Base-by-base conservation (phyloP, 768 basidiomycete genomes). In the Inosperma sp. region DNA sequence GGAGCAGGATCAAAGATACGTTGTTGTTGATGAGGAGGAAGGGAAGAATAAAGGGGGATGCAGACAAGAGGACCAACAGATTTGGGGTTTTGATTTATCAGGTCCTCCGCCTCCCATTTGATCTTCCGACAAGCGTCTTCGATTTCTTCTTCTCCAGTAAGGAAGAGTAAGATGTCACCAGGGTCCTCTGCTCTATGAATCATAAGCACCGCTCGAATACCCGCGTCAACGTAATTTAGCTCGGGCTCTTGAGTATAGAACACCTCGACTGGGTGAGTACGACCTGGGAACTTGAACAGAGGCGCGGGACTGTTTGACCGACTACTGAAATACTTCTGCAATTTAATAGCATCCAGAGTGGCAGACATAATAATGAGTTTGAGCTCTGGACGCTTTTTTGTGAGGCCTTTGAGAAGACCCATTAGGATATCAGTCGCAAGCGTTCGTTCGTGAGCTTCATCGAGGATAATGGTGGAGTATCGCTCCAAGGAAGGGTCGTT, bases 361-460 rank as follows among this genome's bases (percentile, higher is more conserved):
- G 95, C 95, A 33, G 88, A 92, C 95, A 99, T 99, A 75, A 99
- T 72, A 54, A 99, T 94, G 66, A 98, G 85, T 73, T 96, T 98
- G 57, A 99, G 82, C 66, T 99, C 95, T 1, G 78, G 55, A 30
- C 95, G 83, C 55, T 79, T 80, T 63, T 83, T 85, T 3, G 88
- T 88, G 23, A 99, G 79, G 36, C 75, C 68, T 70, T 98, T 99
- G 25, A 97, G 77, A 7, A 99, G 76, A 55, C 95, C 93, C 94
- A 99, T 99, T 30, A 99, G 83, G 61, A 98, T 94, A 71, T 99
- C 95, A 29, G 95, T 98, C 1, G 95, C 92, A 34, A 99, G 79
- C 0, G 95, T 97, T 55, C 95, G 86, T 73, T 99, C 95, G 73
- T 99, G 95, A 5, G 93, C 95, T 72, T 99, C 95, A 66, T 99